These are phyloP conservation scores for Laburnicola sp. DNA, from an alignment of 2,329 filamentous ascomycete genomes.

Conservation along the genomic window DNA sequence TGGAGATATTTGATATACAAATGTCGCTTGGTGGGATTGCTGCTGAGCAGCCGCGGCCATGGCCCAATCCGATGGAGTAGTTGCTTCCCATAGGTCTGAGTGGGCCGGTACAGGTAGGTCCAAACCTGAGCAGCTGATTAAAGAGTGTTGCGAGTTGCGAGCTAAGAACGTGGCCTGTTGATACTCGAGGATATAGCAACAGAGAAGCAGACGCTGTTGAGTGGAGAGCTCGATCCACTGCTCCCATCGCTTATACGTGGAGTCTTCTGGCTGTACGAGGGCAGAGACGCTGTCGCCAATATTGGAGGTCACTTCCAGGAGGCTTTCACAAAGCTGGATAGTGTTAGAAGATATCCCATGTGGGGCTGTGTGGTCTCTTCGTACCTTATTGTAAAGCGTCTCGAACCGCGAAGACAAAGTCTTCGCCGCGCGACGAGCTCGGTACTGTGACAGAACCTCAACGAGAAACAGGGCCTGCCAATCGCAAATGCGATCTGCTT, in stretches of 20 bases:
- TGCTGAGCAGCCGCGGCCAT: conserved; percentile 23
- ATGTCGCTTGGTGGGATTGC: conserved; percentile 21
- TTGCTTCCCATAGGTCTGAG: conserved; percentile 44
- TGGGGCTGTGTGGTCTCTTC: not conserved
- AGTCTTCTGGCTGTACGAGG: conserved; percentile 23
- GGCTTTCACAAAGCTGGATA: conserved; percentile 26
- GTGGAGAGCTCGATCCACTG: conserved; percentile 39
- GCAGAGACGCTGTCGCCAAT: conserved; percentile 22
- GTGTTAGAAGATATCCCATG: conserved; percentile 13
- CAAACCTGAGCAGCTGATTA: conserved; percentile 25
- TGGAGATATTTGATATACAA: conserved; percentile 31
- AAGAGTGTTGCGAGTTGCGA: conserved; percentile 22
- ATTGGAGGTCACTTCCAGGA: conserved; percentile 18
- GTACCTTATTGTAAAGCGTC: conserved; percentile 42
- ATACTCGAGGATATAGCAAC: conserved; percentile 49
- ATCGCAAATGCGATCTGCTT: conserved; percentile 44
- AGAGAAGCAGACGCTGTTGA: conserved; percentile 45
- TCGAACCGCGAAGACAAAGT: conserved; percentile 45
- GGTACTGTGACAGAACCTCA: conserved; percentile 49
- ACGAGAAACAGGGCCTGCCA: conserved; percentile 51
- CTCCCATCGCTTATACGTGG: conserved; percentile 33
- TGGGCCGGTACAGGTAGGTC: conserved; percentile 46
- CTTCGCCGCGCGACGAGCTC: conserved; percentile 44
- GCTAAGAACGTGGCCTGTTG: conserved; percentile 43
- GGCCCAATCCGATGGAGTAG: conserved; percentile 26